Percentiles rank a stretch among this genome's conserved stretches.
Evolutionary conservation across 1,284 basidiomycete genomes (phyloP).

Genomic region (Stereum hirsutum): DNA sequence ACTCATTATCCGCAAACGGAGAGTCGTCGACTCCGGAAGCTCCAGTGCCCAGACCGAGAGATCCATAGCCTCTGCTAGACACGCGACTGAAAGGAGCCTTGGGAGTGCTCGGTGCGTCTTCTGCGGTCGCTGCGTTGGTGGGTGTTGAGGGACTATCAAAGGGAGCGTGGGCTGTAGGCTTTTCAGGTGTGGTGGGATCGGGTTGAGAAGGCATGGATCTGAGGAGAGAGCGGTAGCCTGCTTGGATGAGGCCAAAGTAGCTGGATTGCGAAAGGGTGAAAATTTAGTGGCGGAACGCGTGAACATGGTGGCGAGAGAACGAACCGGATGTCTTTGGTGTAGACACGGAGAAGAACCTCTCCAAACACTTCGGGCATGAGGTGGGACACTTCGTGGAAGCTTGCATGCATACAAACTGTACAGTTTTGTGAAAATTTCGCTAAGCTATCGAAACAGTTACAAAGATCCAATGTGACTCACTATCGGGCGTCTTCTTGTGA

Average conservation of each 20-base stretch:
- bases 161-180: not conserved
- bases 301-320: slow-evolving; percentile 7
- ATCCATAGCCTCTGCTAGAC: slow-evolving; percentile 4
- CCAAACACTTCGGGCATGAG: slow-evolving; percentile 53
- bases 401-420: slow-evolving; percentile 34
- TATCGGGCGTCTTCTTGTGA: slow-evolving; percentile 50
- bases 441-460: slow-evolving; percentile 5
- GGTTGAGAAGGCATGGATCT: not conserved
- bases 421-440: not conserved
- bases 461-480: slow-evolving; percentile 26
- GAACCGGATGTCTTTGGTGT: slow-evolving; percentile 48
- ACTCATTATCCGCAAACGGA: slow-evolving; percentile 7
- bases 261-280: slow-evolving; percentile 16
- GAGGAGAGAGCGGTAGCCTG: slow-evolving; percentile 52
- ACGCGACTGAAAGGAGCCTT: slow-evolving; percentile 7
- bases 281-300: not conserved
- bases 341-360: slow-evolving; percentile 57
- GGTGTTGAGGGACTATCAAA: not conserved
- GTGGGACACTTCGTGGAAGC: slow-evolving; percentile 49
- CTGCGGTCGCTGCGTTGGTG: slow-evolving; percentile 1
- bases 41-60: not conserved
- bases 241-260: slow-evolving; percentile 51
- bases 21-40: slow-evolving; percentile 1
- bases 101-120: slow-evolving; percentile 8
- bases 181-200: not conserved